A percentile compares a stretch with the other conserved stretches of the same genome.
phyloP scores from a whole-genome alignment of 208 protist species.

The Acanthamoeba lenticulata region DNA sequence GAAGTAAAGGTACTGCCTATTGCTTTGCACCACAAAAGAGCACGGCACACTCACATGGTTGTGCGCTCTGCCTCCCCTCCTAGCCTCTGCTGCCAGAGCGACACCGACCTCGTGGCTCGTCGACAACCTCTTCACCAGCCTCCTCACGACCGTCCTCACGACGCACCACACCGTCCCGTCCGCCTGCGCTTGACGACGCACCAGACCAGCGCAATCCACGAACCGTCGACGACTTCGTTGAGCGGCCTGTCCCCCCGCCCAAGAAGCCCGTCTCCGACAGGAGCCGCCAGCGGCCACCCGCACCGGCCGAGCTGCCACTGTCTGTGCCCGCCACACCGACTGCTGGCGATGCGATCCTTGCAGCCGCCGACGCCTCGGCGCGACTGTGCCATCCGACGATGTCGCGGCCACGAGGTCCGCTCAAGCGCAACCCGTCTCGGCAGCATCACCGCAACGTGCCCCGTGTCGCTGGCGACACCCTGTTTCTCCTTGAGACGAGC shows the following conservation, averaged over 20 bases:
- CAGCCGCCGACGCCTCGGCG: not conserved
- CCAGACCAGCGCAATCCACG: not conserved
- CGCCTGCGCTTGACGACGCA: not conserved
- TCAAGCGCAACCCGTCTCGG: not conserved
- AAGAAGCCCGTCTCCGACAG: not conserved
- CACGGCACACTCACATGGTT: not conserved
- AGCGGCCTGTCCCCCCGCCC: too few relatives aligned
- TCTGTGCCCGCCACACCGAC: not conserved
- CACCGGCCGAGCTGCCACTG: not conserved
- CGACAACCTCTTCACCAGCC: not conserved
- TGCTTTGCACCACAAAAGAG: not conserved
- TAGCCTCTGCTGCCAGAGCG: not conserved
- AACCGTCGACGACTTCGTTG: not conserved
- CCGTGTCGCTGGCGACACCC: not conserved
- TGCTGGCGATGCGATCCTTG: not conserved
- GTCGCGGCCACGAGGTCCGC: not conserved
- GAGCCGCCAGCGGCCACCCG: not conserved
- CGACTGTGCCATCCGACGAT: not conserved
- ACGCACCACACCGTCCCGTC: not conserved
- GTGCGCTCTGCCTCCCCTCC: too few relatives aligned
- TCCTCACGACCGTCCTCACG: not conserved
- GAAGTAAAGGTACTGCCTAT: not conserved
- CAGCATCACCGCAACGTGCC: not conserved
- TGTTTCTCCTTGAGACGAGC: not conserved
- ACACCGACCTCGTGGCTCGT: not conserved